These are phyloP conservation scores for Dittrichia graveolens DNA, from an alignment of 129 eudicot genomes.

Conservation along the genomic window DNA sequence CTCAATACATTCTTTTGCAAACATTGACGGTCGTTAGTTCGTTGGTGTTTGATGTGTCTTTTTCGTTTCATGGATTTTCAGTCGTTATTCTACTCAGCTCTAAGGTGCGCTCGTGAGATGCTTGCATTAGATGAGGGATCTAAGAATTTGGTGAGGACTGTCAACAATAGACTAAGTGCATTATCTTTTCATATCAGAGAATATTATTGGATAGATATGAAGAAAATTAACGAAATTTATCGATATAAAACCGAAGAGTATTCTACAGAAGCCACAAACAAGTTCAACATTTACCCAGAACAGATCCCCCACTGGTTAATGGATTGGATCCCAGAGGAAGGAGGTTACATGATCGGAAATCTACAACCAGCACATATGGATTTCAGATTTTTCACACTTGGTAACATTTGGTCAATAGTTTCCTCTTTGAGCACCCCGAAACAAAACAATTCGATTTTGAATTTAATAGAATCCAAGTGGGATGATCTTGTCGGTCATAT, in stretches of 20 bases:
- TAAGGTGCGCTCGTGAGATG: conserved; percentile 96
- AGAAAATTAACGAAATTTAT: conserved; percentile 90
- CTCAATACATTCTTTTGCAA: too few species aligned
- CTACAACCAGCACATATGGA: conserved; percentile 99
- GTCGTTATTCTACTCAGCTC: conserved; percentile 95
- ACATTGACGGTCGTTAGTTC: too few species aligned
- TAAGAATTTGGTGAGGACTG: conserved; percentile 76
- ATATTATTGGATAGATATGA: conserved; percentile 95
- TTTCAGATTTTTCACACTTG: conserved; percentile 95
- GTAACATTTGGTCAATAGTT: conserved; percentile 87
- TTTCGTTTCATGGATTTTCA: conserved; percentile 28
- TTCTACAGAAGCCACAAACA: conserved; percentile 88
- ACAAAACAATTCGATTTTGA: conserved; percentile 70
- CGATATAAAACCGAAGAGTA: conserved; percentile 97
- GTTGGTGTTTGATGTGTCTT: conserved; percentile 14
- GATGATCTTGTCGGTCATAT: conserved; percentile 83
- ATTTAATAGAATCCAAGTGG: conserved; percentile 90
- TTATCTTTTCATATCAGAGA: conserved; percentile 93
- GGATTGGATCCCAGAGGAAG: conserved; percentile 97
- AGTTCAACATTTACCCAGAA: conserved; percentile 95
- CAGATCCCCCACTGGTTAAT: conserved; percentile 93
- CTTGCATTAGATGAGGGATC: conserved; percentile 79
- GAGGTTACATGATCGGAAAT: conserved; percentile 95
- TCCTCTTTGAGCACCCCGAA: conserved; percentile 95
- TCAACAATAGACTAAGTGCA: conserved; percentile 91